Conservation (phyloP, 2,329 filamentous ascomycete species). For the Talaromyces islandicus region DNA sequence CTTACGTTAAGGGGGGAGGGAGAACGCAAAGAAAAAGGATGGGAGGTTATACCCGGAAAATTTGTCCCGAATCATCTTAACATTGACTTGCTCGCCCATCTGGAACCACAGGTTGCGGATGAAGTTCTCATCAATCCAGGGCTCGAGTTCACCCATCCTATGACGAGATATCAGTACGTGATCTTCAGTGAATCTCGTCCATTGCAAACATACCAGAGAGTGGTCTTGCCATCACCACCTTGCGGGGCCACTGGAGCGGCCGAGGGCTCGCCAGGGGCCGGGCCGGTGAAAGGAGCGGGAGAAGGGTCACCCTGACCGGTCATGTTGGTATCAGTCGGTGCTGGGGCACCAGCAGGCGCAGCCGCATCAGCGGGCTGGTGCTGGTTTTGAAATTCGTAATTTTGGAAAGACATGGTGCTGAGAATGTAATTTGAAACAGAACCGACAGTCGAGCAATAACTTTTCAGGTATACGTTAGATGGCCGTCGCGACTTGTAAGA, state of each 20-base stretch:
- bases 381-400: constrained; percentile 60
- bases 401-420: constrained; percentile 49
- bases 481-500: constrained; percentile 23
- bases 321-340: constrained; percentile 49
- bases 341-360: constrained; percentile 41
- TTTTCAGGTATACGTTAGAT: constrained; percentile 4
- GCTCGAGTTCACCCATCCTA: constrained; percentile 98
- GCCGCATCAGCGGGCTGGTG: constrained; percentile 42
- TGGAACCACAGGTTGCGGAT: constrained; percentile 92
- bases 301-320: constrained; percentile 53
- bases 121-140: constrained; percentile 99
- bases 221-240: constrained; percentile 51
- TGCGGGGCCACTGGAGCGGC: constrained; percentile 42
- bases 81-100: constrained; percentile 90
- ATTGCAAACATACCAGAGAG: constrained; percentile 44
- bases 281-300: constrained; percentile 45
- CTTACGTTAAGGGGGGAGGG: constrained; percentile 12
- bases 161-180: constrained; percentile 14
- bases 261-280: constrained; percentile 37
- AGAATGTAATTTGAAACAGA: constrained; percentile 1
- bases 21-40: neutral
- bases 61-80: constrained; percentile 99
- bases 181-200: constrained; percentile 10
- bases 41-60: constrained; percentile 76
- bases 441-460: constrained; percentile 1